A percentile compares a stretch with the other conserved stretches of the same genome.
These are phyloP conservation scores for Typha latifolia DNA, from an alignment of 176 grass and related monocot species.

Conservation along the genomic window DNA sequence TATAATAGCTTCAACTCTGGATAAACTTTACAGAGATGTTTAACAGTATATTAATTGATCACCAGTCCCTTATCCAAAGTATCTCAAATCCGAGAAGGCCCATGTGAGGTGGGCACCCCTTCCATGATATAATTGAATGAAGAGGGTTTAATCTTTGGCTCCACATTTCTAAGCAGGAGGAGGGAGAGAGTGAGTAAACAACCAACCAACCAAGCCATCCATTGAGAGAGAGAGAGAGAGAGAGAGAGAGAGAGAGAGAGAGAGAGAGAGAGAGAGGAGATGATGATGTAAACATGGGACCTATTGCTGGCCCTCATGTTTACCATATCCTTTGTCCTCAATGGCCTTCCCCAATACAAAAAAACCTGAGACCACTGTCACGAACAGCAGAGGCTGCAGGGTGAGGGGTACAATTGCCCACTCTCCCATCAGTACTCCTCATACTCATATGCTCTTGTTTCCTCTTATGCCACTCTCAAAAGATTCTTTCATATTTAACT, in stretches of 20 bases:
- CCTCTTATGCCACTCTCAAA: conserved; percentile 16
- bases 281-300: conserved; percentile 29
- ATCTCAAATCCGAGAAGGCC: conserved; percentile 7
- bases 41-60: too few relatives aligned
- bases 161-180: neutral
- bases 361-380: too few relatives aligned
- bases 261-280: neutral
- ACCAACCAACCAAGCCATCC: too few relatives aligned
- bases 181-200: neutral
- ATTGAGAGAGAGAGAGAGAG: too few relatives aligned
- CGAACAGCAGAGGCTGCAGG: neutral
- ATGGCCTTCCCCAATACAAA: too few relatives aligned
- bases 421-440: neutral
- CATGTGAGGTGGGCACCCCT: conserved; percentile 4
- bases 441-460: neutral
- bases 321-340: too few relatives aligned
- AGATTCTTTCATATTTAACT: conserved; percentile 24
- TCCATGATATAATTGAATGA: neutral
- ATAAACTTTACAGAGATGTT: too few relatives aligned
- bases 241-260: neutral
- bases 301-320: conserved; percentile 18
- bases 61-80: neutral
- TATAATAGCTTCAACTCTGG: too few relatives aligned
- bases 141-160: neutral
- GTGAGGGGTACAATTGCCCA: neutral